Evolutionary conservation across 2,329 filamentous ascomycete species (phyloP).

Genomic region (Pseudocercospora ulei): DNA sequence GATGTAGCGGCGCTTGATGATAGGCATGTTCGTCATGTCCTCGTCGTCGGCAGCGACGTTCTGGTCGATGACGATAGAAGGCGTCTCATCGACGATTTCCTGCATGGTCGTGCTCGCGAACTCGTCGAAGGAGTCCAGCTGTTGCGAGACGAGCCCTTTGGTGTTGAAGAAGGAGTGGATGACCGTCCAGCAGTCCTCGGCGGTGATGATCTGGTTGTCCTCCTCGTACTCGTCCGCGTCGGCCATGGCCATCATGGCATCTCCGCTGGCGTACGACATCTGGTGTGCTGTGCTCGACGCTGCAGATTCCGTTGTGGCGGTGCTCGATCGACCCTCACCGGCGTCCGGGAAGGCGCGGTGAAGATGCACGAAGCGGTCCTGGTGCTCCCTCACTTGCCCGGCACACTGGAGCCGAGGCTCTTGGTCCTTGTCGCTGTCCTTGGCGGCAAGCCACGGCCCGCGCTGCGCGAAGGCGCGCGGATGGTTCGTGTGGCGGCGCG

Average conservation of each 20-base stretch:
- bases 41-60: conserved; percentile 68
- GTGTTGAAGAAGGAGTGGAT: conserved; percentile 94
- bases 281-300: conserved; percentile 1
- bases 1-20: conserved; percentile 84
- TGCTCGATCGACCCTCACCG: too few species aligned
- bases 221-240: conserved; percentile 22
- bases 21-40: conserved; percentile 53
- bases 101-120: conserved; percentile 92
- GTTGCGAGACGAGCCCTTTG: conserved; percentile 92
- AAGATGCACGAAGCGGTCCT: not conserved
- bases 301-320: too few species aligned
- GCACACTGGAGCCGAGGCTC: not conserved
- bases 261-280: conserved; percentile 23
- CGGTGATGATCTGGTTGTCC: conserved; percentile 55
- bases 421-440: conserved; percentile 8
- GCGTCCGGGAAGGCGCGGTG: too few species aligned
- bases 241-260: conserved; percentile 23
- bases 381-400: not conserved
- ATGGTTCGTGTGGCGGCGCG: not conserved
- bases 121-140: conserved; percentile 96
- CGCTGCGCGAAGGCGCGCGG: conserved; percentile 21
- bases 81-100: conserved; percentile 86
- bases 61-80: conserved; percentile 84
- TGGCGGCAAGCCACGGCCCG: conserved; percentile 16
- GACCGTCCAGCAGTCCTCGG: conserved; percentile 96